Percentiles rank a stretch among this genome's conserved stretches.
These are phyloP conservation scores for Dendrothele bispora DNA, from an alignment of 768 basidiomycete species.

Conservation along the genomic window DNA sequence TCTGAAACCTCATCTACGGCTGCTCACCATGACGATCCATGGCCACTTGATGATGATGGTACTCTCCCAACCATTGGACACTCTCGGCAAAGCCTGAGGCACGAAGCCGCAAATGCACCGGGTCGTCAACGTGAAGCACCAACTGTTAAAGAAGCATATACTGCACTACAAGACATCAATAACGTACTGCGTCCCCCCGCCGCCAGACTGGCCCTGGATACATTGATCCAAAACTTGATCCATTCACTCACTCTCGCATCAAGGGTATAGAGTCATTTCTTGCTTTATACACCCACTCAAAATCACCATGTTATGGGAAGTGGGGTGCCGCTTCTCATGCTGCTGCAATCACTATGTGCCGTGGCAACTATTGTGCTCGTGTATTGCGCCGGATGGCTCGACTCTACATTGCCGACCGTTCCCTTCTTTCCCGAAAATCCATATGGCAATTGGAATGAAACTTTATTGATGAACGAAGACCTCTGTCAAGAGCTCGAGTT, in stretches of 20 bases:
- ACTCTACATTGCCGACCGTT: slow-evolving; percentile 17
- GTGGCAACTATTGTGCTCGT: slow-evolving; percentile 20
- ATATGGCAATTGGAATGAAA: slow-evolving; percentile 29
- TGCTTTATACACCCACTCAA: slow-evolving; percentile 11
- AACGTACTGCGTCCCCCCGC: background rate
- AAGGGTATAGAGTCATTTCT: slow-evolving; percentile 22
- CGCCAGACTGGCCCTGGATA: slow-evolving; percentile 12
- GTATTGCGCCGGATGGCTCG: slow-evolving; percentile 15
- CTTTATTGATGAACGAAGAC: slow-evolving; percentile 22
- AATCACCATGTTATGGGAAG: slow-evolving; percentile 13
- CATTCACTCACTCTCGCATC: slow-evolving; percentile 12
- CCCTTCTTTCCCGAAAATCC: slow-evolving; percentile 23
- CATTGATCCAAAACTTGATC: slow-evolving; percentile 13
- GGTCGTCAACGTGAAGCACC: background rate
- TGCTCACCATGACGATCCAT: too few species aligned
- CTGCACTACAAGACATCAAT: background rate
- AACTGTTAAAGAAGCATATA: background rate
- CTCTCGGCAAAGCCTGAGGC: too few species aligned
- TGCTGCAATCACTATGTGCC: slow-evolving; percentile 16
- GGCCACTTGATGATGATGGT: too few species aligned
- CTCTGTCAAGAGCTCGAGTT: slow-evolving; percentile 22
- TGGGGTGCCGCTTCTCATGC: slow-evolving; percentile 23
- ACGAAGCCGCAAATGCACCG: too few species aligned
- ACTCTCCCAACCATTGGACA: too few species aligned
- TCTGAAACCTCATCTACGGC: too few species aligned